A percentile compares a stretch with the other conserved stretches of the same genome.
Evolutionary conservation across 2,329 filamentous ascomycete species (phyloP).

Genomic region (Polytolypa hystricis): DNA sequence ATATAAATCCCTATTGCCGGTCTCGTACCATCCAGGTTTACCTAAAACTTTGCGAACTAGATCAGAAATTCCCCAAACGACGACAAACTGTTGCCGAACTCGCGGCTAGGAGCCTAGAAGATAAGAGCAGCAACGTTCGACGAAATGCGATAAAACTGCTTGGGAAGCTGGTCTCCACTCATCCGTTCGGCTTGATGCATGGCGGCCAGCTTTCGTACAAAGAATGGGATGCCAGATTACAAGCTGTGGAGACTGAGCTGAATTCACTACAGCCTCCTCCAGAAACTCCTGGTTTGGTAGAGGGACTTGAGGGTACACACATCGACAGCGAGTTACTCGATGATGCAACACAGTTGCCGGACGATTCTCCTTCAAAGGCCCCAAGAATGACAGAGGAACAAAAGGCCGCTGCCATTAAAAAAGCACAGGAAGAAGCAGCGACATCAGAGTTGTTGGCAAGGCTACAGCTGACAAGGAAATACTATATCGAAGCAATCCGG

Average conservation of each 20-base stretch:
- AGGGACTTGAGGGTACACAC: slow-evolving; percentile 52
- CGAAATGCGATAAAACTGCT: slow-evolving; percentile 91
- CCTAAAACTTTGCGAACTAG: slow-evolving; percentile 81
- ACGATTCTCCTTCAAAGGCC: slow-evolving; percentile 53
- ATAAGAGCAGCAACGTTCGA: slow-evolving; percentile 96
- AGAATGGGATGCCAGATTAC: slow-evolving; percentile 74
- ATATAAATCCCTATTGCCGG: slow-evolving; percentile 92
- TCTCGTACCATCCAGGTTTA: slow-evolving; percentile 90
- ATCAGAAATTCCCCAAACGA: slow-evolving; percentile 89
- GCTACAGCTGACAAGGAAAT: slow-evolving; percentile 75
- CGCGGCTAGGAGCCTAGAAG: slow-evolving; percentile 78
- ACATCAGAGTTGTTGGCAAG: slow-evolving; percentile 82
- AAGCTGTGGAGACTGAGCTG: slow-evolving; percentile 73
- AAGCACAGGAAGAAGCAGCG: slow-evolving; percentile 74
- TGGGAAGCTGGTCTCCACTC: slow-evolving; percentile 77
- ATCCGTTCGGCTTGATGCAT: slow-evolving; percentile 87
- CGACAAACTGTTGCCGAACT: slow-evolving; percentile 79
- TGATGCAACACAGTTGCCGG: slow-evolving; percentile 71
- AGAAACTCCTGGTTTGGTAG: slow-evolving; percentile 60
- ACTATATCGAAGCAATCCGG: slow-evolving; percentile 83
- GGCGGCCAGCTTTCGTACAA: slow-evolving; percentile 73
- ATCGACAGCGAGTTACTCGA: slow-evolving; percentile 72
- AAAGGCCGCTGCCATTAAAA: slow-evolving; percentile 60
- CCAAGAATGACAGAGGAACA: slow-evolving; percentile 67
- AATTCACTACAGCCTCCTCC: slow-evolving; percentile 69